Evolutionary conservation across 352 stramenopile species (phyloP), one percentile per base, ranked within the genome.

Genomic region (Phytophthora hybrid): DNA sequence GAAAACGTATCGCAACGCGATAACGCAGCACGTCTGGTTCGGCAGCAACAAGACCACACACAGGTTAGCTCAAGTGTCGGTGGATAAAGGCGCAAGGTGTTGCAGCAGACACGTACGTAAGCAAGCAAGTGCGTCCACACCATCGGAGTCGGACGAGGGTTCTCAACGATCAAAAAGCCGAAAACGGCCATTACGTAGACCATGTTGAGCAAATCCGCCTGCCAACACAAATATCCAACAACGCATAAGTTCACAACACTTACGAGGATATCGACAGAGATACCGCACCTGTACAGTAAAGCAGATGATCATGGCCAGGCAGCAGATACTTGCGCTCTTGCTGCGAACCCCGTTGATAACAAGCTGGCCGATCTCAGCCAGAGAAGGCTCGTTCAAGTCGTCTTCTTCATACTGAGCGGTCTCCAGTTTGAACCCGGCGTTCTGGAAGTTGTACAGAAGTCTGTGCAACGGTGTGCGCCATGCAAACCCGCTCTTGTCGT

Each of bases 201-300:
- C 69, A 95, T 84, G 56, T 96, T 97, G 31, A 97, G 68, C 18
- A 93, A 53, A 57, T 97, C 89, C 11, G 85, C 89, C 86, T 96
- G 57, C 10, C 21, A 39, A 19, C 34, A 6, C 13, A 8, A 69
- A 26, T 14, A 63, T 5, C 23, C 41, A 54, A 56, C 16, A 63
- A 64, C 16, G 41, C 49, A 18, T 66, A 13, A 74, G 47, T 1
- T 47, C 14, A 70, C 16, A 62, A 39, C 19, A 19, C 7, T 65
- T 21, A 4, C 49, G 21, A 31, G 5, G 49, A 47, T 9, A 19
- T 21, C 3, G 47, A 5, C 21, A 18, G 32, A 14, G 29, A 55
- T 56, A 8, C 5, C 44, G 21, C 80, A 94, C 87, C 86, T 96
- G 89, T 32, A 73, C 80, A n/a, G 83, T 80, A 61, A 97, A 97